A percentile compares a stretch with the other conserved stretches of the same genome.
These are phyloP conservation scores for Cryptococcus sp. DNA, from an alignment of 1,284 basidiomycete species.

Conservation along the genomic window DNA sequence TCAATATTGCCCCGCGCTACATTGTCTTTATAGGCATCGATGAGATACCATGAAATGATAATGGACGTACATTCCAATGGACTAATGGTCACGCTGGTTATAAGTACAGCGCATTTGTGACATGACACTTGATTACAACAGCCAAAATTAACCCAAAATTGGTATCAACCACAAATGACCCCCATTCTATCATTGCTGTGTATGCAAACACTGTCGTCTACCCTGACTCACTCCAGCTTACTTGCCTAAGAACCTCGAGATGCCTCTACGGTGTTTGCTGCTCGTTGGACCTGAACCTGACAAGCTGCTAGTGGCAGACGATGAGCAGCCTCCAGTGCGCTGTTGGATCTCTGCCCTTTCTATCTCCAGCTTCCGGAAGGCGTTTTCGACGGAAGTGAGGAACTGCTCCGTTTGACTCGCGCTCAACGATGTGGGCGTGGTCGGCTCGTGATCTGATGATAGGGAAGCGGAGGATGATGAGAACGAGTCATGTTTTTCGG, in stretches of 20 bases:
- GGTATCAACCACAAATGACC: no score
- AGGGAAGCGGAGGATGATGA: conserved; percentile 1
- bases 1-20: no score
- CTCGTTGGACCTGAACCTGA: neutral
- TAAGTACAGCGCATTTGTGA: no score
- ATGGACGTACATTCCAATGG: no score
- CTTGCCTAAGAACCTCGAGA: conserved; percentile 12
- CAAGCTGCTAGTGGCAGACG: no score
- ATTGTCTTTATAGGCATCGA: no score
- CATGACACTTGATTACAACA: no score
- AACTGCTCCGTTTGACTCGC: conserved; percentile 17
- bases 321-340: neutral
- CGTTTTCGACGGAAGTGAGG: conserved; percentile 13
- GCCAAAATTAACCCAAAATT: no score
- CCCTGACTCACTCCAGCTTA: neutral
- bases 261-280: conserved; percentile 13
- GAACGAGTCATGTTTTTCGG: neutral
- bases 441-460: neutral
- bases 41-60: no score
- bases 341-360: conserved; percentile 11
- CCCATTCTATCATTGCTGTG: no score
- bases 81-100: no score
- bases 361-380: conserved; percentile 15
- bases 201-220: no score
- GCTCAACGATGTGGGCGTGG: conserved; percentile 7